phyloP scores from a whole-genome alignment of 1,284 basidiomycete genomes.

The Rhodotorula mucilaginosa region DNA sequence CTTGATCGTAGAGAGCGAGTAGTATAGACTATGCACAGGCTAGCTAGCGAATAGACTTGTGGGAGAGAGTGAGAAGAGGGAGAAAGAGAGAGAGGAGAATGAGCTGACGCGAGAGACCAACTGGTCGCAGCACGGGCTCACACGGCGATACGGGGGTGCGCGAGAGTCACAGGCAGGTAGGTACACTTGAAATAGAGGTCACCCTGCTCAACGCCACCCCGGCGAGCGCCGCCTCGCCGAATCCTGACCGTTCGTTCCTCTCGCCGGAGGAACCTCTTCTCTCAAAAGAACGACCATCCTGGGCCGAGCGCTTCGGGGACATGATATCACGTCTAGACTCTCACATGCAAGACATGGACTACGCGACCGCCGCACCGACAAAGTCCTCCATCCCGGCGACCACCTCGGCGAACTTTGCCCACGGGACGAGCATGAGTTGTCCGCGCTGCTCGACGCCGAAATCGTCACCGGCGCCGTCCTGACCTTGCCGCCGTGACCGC shows the following conservation, averaged over 20 bases:
- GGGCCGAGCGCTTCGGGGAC: neutral
- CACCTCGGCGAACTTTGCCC: constrained; percentile 46
- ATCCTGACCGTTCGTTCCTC: neutral
- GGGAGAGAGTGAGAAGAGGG: neutral
- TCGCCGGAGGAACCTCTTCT: neutral
- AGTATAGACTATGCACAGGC: neutral
- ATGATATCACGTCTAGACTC: neutral
- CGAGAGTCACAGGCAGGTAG: neutral
- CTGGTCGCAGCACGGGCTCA: neutral
- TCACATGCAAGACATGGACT: neutral
- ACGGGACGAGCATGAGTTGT: constrained; percentile 66
- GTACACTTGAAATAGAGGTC: neutral
- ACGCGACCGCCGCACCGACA: neutral
- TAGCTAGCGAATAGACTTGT: neutral
- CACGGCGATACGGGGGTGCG: neutral
- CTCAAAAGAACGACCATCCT: neutral
- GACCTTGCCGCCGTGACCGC: constrained; percentile 57
- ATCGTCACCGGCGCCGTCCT: constrained; percentile 55
- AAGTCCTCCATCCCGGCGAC: constrained; percentile 51
- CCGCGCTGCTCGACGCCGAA: constrained; percentile 79
- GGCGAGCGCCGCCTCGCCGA: neutral
- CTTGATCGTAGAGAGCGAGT: neutral
- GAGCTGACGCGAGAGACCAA: neutral
- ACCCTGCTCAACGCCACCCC: no score
- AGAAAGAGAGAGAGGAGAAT: neutral